A percentile compares a stretch with the other conserved stretches of the same genome.
Evolutionary conservation across 805 yeast species (phyloP).

Genomic region (Yarrowia sp.): DNA sequence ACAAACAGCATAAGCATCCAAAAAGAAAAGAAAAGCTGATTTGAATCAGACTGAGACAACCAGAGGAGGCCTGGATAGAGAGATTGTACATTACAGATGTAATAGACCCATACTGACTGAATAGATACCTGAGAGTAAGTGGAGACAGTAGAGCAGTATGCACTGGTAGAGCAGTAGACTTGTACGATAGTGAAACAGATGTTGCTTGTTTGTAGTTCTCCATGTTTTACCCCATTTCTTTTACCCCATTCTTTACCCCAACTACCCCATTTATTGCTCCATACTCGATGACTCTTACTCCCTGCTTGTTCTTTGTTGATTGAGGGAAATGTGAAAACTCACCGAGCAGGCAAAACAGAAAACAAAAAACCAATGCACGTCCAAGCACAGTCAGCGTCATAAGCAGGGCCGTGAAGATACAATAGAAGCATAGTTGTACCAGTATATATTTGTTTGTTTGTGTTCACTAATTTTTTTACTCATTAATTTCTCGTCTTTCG

Average conservation of each 20-base stretch:
- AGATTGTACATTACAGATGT: constrained; percentile 14
- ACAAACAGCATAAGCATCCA: not conserved
- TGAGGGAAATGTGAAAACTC: constrained; percentile 8
- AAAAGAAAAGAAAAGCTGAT: not conserved
- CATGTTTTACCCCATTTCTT: too few relatives aligned
- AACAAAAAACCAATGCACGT: not conserved
- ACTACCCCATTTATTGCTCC: not conserved
- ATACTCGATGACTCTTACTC: constrained; percentile 3
- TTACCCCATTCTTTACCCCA: not conserved
- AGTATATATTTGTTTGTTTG: too few relatives aligned
- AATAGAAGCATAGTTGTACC: not conserved
- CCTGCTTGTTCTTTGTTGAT: not conserved
- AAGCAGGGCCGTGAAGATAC: not conserved
- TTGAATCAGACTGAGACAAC: not conserved
- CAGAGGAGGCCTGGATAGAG: not conserved
- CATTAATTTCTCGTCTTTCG: too few relatives aligned
- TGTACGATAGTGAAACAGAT: too few relatives aligned
- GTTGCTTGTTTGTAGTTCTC: too few relatives aligned
- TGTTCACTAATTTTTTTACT: too few relatives aligned
- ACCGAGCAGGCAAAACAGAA: not conserved
- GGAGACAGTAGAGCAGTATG: too few relatives aligned
- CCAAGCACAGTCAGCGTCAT: too few relatives aligned
- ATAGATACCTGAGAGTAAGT: too few relatives aligned
- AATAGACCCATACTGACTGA: constrained; percentile 22
- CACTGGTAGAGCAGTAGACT: too few relatives aligned